Conservation (phyloP, 2,329 filamentous ascomycete genomes). For the Dactylellina leptospora region DNA sequence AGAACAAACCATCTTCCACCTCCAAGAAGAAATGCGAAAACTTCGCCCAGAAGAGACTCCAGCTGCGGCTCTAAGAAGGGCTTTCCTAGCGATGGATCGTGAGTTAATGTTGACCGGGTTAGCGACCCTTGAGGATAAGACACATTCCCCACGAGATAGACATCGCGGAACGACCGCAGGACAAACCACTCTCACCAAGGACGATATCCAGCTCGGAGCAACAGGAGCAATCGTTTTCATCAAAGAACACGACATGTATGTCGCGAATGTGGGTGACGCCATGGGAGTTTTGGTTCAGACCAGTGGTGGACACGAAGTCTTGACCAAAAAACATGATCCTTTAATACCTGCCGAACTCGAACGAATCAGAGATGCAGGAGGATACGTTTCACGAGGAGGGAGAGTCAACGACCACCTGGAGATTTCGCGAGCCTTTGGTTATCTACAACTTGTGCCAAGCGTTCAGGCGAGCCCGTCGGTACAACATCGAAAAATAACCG, state of each 20-base stretch:
- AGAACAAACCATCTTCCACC: slow-evolving; percentile 89
- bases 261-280: slow-evolving; percentile 94
- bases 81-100: slow-evolving; percentile 91
- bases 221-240: slow-evolving; percentile 93
- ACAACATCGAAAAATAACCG: slow-evolving; percentile 71
- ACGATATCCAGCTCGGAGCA: slow-evolving; percentile 88
- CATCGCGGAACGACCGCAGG: slow-evolving; percentile 71
- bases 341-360: slow-evolving; percentile 83
- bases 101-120: slow-evolving; percentile 86
- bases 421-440: slow-evolving; percentile 94
- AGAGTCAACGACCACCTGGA: slow-evolving; percentile 90
- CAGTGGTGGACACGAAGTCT: slow-evolving; percentile 80
- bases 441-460: slow-evolving; percentile 88
- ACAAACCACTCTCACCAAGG: slow-evolving; percentile 74
- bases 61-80: slow-evolving; percentile 80
- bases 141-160: slow-evolving; percentile 63
- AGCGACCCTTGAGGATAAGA: slow-evolving; percentile 79
- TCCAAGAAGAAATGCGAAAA: slow-evolving; percentile 82
- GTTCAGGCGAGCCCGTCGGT: slow-evolving; percentile 91
- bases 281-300: slow-evolving; percentile 95
- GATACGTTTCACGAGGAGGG: slow-evolving; percentile 93
- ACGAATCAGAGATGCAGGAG: slow-evolving; percentile 90
- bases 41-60: slow-evolving; percentile 75
- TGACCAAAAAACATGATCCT: slow-evolving; percentile 93
- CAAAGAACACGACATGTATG: slow-evolving; percentile 86